Evolutionary conservation across 2,329 filamentous ascomycete genomes (phyloP).

Genomic region (Arthrobotrys musiformis): DNA sequence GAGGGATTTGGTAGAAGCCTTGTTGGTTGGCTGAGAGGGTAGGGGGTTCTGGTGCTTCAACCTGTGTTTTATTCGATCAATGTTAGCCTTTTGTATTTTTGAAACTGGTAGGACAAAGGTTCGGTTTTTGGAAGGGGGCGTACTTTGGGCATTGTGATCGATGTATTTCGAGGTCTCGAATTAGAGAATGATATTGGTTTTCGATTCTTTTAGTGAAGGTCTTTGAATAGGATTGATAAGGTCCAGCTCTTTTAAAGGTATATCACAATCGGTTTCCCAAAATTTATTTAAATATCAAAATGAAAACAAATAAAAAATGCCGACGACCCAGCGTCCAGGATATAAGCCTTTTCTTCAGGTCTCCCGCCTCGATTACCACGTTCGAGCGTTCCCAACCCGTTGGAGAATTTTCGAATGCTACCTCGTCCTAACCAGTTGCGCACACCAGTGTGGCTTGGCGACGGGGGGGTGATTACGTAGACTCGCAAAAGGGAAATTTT

Average conservation of each 20-base stretch:
- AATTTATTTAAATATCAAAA: too few species aligned
- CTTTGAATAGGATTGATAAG: too few species aligned
- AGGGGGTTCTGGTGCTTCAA: background rate
- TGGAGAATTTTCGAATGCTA: background rate
- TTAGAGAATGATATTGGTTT: background rate
- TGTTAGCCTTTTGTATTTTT: background rate
- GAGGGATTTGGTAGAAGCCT: constrained; percentile 29
- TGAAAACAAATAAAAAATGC: too few species aligned
- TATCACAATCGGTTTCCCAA: too few species aligned
- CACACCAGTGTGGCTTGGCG: background rate
- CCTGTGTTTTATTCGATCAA: background rate
- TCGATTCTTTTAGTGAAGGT: background rate
- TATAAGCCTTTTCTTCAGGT: constrained; percentile 17
- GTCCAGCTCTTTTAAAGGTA: too few species aligned
- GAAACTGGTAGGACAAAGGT: background rate
- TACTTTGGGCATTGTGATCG: background rate
- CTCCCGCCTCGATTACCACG: too few species aligned
- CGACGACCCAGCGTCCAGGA: background rate
- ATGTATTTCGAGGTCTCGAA: background rate
- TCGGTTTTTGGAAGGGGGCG: background rate
- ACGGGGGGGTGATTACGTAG: constrained; percentile 14
- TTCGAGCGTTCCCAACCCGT: background rate
- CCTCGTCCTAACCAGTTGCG: background rate
- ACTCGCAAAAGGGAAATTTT: background rate
- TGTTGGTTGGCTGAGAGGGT: background rate